Conservation (phyloP, 805 yeast genomes). For the Candida rishiriensis region DNA sequence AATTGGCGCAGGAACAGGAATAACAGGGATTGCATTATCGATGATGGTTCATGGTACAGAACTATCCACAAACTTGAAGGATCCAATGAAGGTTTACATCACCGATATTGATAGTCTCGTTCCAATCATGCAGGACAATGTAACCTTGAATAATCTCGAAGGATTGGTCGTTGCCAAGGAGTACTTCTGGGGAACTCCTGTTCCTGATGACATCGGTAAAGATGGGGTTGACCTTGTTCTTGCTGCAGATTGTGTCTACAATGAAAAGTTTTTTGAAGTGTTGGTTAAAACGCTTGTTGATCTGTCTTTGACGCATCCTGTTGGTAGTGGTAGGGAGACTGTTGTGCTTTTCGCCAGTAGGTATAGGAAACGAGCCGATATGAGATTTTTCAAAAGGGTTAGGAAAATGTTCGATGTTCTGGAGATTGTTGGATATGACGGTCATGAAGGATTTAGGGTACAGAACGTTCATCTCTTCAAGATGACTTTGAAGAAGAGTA, state of each 20-base stretch:
- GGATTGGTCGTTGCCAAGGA: constrained; percentile 36
- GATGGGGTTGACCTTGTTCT: constrained; percentile 38
- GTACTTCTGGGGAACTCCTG: constrained; percentile 41
- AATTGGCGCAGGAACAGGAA: constrained; percentile 57
- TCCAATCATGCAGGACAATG: constrained; percentile 43
- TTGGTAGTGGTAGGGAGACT: constrained; percentile 28
- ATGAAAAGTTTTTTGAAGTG: constrained; percentile 50
- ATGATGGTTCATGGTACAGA: constrained; percentile 16
- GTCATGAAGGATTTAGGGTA: constrained; percentile 32
- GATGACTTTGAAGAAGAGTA: constrained; percentile 22
- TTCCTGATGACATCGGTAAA: constrained; percentile 33
- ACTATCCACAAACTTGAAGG: too few relatives aligned
- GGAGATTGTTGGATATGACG: constrained; percentile 30
- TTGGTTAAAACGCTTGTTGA: constrained; percentile 46
- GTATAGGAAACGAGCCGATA: constrained; percentile 42
- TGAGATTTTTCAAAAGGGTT: constrained; percentile 23
- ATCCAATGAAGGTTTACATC: constrained; percentile 35
- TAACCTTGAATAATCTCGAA: constrained; percentile 35
- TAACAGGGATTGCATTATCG: constrained; percentile 40
- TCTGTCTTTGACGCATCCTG: constrained; percentile 21
- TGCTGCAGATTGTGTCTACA: constrained; percentile 60
- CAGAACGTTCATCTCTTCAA: constrained; percentile 40
- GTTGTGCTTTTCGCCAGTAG: constrained; percentile 49
- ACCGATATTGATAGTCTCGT: constrained; percentile 48
- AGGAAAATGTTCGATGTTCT: constrained; percentile 29